Evolutionary conservation across 1,284 basidiomycete species (phyloP), one percentile per base, ranked within the genome.

Genomic region (Ganoderma lingzhi): DNA sequence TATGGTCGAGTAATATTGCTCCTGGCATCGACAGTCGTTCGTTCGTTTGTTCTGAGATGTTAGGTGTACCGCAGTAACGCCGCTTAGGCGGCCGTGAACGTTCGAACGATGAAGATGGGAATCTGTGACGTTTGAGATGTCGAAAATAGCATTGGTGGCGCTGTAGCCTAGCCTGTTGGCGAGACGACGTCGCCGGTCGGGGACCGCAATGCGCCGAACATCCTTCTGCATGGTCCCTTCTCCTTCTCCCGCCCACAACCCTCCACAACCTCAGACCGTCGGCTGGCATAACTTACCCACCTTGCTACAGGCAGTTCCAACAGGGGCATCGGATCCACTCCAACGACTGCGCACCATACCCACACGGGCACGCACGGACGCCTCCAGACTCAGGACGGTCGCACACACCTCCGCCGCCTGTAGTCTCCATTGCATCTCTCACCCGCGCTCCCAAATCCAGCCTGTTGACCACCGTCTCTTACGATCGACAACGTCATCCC

Each of bases 1-100:
- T 70, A 71, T 41, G 63, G 68, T 71, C 55, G 64, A 71, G 72
- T 73, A 73, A 73, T 73, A 23, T 61, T 58, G 68, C 65, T 56
- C 64, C 56, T 23, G 6, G 45, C 45, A 23, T n/a, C 45, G 15
- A 39, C n/a, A n/a, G n/a, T n/a, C n/a, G n/a, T n/a, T n/a, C 61
- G 30, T 32, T 73, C 71, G 63, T 67, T 68, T 68, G 67, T 63
- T 19, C 19, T 66, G 69, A 62, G 68, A 69, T 15, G 5, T 19
- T 48, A 48, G 6, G 66, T 73, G 72, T 73, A 73, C 70, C 66
- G 68, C 69, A 67, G 48, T 65, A 70, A 67, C n/a, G n/a, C n/a
- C n/a, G n/a, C n/a, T n/a, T n/a, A n/a, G n/a, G n/a, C n/a, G n/a
- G n/a, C n/a, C n/a, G n/a, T n/a, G n/a, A n/a, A n/a, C n/a, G n/a